Evolutionary conservation across 768 basidiomycete genomes (phyloP).

Genomic region (Lactarius psammicola): DNA sequence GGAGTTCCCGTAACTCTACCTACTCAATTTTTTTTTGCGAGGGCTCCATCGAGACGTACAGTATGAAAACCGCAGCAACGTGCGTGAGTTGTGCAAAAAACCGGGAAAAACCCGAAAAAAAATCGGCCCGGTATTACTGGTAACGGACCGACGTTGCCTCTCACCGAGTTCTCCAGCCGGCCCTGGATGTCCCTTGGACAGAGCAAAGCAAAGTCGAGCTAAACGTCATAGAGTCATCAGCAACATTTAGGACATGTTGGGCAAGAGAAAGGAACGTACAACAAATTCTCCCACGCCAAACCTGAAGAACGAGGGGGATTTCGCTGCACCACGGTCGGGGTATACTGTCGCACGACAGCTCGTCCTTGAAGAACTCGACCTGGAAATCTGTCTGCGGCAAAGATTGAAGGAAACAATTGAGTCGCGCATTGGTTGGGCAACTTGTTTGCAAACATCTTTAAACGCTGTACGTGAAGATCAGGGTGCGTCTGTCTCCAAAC

Average conservation of each 20-base stretch:
- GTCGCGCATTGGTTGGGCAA: constrained; percentile 49
- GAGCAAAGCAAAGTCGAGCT: neutral
- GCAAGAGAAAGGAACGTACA: constrained; percentile 1
- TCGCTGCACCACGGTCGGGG: neutral
- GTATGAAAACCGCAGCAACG: too few relatives aligned
- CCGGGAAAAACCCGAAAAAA: too few relatives aligned
- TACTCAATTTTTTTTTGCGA: too few relatives aligned
- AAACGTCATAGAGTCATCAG: neutral
- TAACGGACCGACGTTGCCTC: neutral
- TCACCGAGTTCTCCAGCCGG: neutral
- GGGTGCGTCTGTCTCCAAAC: constrained; percentile 1
- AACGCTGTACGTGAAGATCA: constrained; percentile 20
- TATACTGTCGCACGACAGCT: constrained; percentile 29
- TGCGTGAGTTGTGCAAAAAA: too few relatives aligned
- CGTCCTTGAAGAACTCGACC: constrained; percentile 42
- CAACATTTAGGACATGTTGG: neutral
- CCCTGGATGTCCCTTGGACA: neutral
- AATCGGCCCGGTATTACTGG: too few relatives aligned
- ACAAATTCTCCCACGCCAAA: neutral
- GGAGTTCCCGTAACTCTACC: too few relatives aligned
- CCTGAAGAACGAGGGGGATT: neutral
- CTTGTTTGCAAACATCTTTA: constrained; percentile 40
- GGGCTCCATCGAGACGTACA: too few relatives aligned
- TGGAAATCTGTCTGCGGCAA: constrained; percentile 45
- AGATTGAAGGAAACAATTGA: constrained; percentile 43